Evolutionary conservation across 306 rosid genomes (phyloP).

Genomic region (Arachis stenosperma): DNA sequence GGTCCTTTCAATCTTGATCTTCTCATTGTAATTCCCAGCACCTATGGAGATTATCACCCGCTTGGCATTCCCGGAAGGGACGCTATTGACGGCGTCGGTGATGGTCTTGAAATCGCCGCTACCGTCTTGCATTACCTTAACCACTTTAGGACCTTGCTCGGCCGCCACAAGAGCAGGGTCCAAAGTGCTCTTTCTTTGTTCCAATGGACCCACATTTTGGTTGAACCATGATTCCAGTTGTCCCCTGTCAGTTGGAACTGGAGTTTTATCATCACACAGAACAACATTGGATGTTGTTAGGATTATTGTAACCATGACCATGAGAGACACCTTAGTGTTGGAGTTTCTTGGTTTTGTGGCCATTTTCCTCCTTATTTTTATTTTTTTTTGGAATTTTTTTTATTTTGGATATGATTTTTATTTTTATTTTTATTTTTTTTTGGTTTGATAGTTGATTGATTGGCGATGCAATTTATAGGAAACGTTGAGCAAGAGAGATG

Average conservation of each 20-base stretch:
- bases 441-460: neutral
- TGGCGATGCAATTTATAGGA: slow-evolving; percentile 14
- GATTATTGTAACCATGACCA: slow-evolving; percentile 19
- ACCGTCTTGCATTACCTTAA: slow-evolving; percentile 55
- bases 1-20: slow-evolving; percentile 44
- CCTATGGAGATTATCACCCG: slow-evolving; percentile 62
- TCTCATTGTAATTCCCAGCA: slow-evolving; percentile 60
- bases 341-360: slow-evolving; percentile 26
- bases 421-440: neutral
- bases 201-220: slow-evolving; percentile 19
- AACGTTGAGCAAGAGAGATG: neutral
- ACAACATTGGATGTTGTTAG: neutral
- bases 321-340: slow-evolving; percentile 18
- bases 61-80: slow-evolving; percentile 50
- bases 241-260: slow-evolving; percentile 36
- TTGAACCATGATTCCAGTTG: slow-evolving; percentile 51
- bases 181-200: slow-evolving; percentile 13
- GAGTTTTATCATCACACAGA: slow-evolving; percentile 25
- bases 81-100: slow-evolving; percentile 51
- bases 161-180: slow-evolving; percentile 54
- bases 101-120: slow-evolving; percentile 59
- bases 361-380: slow-evolving; percentile 26
- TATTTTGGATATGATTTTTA: no score
- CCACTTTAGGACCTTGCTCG: slow-evolving; percentile 37
- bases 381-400: neutral